Evolutionary conservation across 306 rosid species (phyloP), one percentile per base, ranked within the genome.

Genomic region (Gleditsia sinensis): DNA sequence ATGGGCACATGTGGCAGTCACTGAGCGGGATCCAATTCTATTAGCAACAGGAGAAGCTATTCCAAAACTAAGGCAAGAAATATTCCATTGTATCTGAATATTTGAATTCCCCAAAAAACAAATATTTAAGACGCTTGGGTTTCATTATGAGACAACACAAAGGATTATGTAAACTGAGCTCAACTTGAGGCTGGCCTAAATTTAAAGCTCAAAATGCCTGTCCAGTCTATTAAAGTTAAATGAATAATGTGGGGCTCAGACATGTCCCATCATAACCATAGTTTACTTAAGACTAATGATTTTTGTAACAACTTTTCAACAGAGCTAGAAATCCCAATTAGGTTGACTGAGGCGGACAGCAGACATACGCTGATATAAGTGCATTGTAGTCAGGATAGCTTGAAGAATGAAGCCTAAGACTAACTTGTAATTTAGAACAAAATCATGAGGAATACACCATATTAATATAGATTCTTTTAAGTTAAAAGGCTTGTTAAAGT

Each of bases 341-440:
- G 42, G 7, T 24, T 59, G 71, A 69, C 27, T 36, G 48, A 48
- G 6, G 62, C 62, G 25, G 36, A 27, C 20, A 51, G 25, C 27
- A 34, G 45, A 60, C 65, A 8, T 34, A 39, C 20, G 23, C 36
- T 23, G 60, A 25, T 59, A 37, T 34, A 27, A 46, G 24, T 19
- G 39, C 27, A 30, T 24, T 60, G 20, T 50, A 39, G 66, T 33
- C 62, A 67, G 39, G 53, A 40, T 49, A 50, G 66, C 50, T n/a
- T 21, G 45, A 67, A 67, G 69, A 45, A 46, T 68, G 70, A 33
- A 68, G 70, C 42, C 63, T 59, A 34, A 48, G 50, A 11, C 71
- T 24, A 39, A 65, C 48, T 27, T 14, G 33, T 67, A 17, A 76
- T n/a, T 56, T 21, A 49, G 23, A 51, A 49, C 11, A 40, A 70